Base-by-base conservation (phyloP, 2,329 filamentous ascomycete species). In the Elsinoe arachidis region DNA sequence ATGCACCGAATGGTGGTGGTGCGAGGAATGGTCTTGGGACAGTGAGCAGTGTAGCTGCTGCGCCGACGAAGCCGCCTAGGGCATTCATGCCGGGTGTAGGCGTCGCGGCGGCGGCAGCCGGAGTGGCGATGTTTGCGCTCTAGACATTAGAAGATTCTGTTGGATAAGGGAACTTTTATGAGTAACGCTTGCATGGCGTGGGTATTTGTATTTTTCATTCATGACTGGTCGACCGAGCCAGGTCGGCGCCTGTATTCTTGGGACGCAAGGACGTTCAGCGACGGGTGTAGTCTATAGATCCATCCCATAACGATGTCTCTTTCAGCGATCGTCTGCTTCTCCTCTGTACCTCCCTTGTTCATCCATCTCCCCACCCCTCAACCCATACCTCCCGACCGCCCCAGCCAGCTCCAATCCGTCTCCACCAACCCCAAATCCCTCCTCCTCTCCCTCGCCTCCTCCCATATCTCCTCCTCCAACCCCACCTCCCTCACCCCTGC, bases 1-100 rank as follows among this genome's bases (percentile, higher is more conserved):
- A 64, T 26, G 69, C 72, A 0, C 69, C 67, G 53, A 71, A 72
- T 2, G 74, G 72, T 3, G 77, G 76, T 9, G 77, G 74, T 3
- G 71, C 77, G 17, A 69, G 68, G 34, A 61, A 61, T 37, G 63
- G 60, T 15, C 37, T 58, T 21, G 55, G 55, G 1, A 55, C 57
- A 26, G 58, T 57, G 17, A 55, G 55, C 35, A 57, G 44, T 39
- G 43, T 33, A 34, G 51, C 55, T 7, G 56, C 51, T 35, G 56
- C 61, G 12, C 63, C 67, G 7, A 68, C 68, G 5, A 63, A 64
- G 12, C 49, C 58, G 0, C 59, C 64, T 3, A 56, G 63, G 4
- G 64, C 60, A 1, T 66, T 63, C 53, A 19, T 56, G 7, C 41
- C 33, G 6, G 54, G 54, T 30, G 30, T 47, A 12, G 65, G 65